Evolutionary conservation across 768 basidiomycete species (phyloP).

Genomic region (Russula abietina): DNA sequence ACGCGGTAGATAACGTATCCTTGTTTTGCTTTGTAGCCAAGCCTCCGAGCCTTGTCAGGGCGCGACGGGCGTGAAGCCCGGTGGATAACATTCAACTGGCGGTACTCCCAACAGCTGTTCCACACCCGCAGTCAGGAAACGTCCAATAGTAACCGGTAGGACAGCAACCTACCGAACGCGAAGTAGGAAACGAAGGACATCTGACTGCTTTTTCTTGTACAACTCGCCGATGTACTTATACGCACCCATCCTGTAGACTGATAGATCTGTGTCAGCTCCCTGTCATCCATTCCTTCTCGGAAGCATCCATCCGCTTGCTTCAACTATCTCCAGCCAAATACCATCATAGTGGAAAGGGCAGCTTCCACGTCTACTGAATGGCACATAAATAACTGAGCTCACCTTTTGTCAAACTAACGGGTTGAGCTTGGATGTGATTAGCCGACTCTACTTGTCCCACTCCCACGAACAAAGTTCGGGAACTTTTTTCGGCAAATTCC

Average conservation of each 20-base stretch:
- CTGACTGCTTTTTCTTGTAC: constrained; percentile 97
- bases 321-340: constrained; percentile 8
- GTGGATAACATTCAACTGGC: constrained; percentile 97
- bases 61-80: constrained; percentile 96
- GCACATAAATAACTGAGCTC: constrained; percentile 22
- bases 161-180: constrained; percentile 72
- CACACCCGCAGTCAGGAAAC: constrained; percentile 12
- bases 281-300: constrained; percentile 11
- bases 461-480: constrained; percentile 7
- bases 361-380: neutral
- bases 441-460: neutral
- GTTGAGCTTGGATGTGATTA: constrained; percentile 26
- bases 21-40: constrained; percentile 99
- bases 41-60: constrained; percentile 96
- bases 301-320: constrained; percentile 31
- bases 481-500: constrained; percentile 9
- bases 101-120: constrained; percentile 93
- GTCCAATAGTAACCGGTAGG: neutral
- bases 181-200: constrained; percentile 95
- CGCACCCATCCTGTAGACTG: constrained; percentile 72
- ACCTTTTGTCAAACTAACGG: constrained; percentile 32
- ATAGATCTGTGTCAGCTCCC: constrained; percentile 25
- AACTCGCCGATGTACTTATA: constrained; percentile 97
- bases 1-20: constrained; percentile 96
- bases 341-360: neutral